Evolutionary conservation across 1,284 basidiomycete species (phyloP).

Genomic region (Fomes fomentarius): DNA sequence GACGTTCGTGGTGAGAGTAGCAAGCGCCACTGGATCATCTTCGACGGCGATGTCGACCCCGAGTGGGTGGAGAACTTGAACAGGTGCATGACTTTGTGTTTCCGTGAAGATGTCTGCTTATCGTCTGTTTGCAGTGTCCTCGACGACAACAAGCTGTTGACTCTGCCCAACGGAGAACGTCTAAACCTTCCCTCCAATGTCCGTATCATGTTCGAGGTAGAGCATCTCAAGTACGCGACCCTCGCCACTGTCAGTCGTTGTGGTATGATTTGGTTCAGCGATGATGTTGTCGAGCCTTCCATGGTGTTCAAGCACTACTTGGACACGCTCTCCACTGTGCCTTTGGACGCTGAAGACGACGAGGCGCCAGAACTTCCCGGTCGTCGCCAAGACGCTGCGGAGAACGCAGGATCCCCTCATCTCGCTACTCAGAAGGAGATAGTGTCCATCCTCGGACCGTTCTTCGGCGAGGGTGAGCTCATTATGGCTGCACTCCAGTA

Average conservation of each 20-base stretch:
- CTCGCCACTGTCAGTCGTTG: constrained; percentile 99
- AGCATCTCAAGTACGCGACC: constrained; percentile 97
- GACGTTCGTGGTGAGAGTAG: constrained; percentile 97
- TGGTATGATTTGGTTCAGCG: constrained; percentile 99
- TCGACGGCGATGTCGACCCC: constrained; percentile 99
- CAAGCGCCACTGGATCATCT: constrained; percentile 99
- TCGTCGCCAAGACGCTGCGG: constrained; percentile 58
- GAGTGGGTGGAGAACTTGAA: constrained; percentile 99
- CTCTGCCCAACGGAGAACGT: constrained; percentile 97
- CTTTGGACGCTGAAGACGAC: constrained; percentile 93
- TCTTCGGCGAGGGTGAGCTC: constrained; percentile 84
- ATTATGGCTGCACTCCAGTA: constrained; percentile 81
- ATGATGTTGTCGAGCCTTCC: constrained; percentile 87
- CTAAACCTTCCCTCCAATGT: constrained; percentile 97
- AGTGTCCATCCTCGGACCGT: constrained; percentile 76
- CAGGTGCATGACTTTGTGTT: constrained; percentile 58
- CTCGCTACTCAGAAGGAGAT: constrained; percentile 84
- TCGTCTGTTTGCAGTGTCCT: constrained; percentile 71
- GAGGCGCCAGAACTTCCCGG: constrained; percentile 67
- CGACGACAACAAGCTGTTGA: constrained; percentile 98
- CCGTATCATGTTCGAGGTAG: constrained; percentile 99
- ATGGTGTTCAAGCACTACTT: constrained; percentile 96
- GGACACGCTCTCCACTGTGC: constrained; percentile 71
- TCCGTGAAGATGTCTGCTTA: constrained; percentile 2
- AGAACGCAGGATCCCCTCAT: constrained; percentile 60